Conservation (phyloP, 768 basidiomycete species). For the Clitopilus passeckerianus region DNA sequence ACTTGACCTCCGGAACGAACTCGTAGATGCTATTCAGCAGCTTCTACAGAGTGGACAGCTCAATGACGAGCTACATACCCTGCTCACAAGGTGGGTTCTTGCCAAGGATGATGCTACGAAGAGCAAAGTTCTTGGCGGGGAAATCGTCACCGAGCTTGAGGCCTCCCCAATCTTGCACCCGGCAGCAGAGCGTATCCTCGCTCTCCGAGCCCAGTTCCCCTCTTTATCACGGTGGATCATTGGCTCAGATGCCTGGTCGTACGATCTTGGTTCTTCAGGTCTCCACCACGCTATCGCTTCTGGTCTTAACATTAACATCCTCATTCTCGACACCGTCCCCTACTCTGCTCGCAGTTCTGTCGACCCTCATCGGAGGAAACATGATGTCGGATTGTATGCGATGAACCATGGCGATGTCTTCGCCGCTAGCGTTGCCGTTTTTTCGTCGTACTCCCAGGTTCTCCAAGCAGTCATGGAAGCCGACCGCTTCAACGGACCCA, state of each 20-base stretch:
- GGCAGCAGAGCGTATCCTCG: conserved; percentile 51
- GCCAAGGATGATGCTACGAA: conserved; percentile 66
- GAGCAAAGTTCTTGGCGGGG: conserved; percentile 52
- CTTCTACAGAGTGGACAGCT: conserved; percentile 51
- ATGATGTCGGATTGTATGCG: conserved; percentile 95
- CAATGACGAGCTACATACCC: conserved; percentile 55
- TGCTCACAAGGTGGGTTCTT: conserved; percentile 77
- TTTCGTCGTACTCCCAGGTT: conserved; percentile 93
- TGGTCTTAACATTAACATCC: conserved; percentile 87
- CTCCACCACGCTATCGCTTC: conserved; percentile 93
- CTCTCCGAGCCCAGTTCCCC: conserved; percentile 57
- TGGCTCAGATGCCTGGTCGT: conserved; percentile 97
- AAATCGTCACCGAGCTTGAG: conserved; percentile 49
- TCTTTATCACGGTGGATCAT: conserved; percentile 90
- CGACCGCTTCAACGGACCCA: conserved; percentile 84
- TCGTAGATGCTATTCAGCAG: conserved; percentile 59
- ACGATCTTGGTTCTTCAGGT: conserved; percentile 93
- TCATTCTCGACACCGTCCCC: conserved; percentile 89
- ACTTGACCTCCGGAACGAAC: conserved; percentile 66
- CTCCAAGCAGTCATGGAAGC: conserved; percentile 90
- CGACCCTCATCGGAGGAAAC: conserved; percentile 79
- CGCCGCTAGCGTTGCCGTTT: conserved; percentile 93
- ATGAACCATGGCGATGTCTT: conserved; percentile 98
- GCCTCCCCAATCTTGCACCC: conserved; percentile 31
- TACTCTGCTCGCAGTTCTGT: conserved; percentile 73